phyloP scores from a whole-genome alignment of 1,284 basidiomycete genomes.

The Ustilago sp. region DNA sequence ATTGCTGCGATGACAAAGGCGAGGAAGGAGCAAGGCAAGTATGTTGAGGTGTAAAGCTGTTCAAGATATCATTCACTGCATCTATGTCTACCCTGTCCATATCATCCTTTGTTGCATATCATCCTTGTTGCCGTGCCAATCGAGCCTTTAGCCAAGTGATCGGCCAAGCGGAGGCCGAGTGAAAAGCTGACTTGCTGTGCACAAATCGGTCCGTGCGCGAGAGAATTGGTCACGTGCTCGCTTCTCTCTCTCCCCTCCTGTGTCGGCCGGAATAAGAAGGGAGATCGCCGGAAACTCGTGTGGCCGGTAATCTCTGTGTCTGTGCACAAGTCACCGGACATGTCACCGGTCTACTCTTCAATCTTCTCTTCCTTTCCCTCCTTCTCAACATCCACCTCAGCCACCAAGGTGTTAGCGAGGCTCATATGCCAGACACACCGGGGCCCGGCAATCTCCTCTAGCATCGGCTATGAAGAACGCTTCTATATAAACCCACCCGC shows the following conservation, averaged over 20 bases:
- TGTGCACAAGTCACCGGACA: constrained; percentile 17
- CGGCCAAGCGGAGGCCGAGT: no score
- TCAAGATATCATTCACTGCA: background rate
- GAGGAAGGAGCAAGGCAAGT: constrained; percentile 57
- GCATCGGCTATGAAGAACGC: background rate
- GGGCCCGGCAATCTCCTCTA: constrained; percentile 30
- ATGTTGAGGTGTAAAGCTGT: constrained; percentile 42
- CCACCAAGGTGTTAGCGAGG: background rate
- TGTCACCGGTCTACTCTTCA: constrained; percentile 36
- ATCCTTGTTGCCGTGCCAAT: background rate
- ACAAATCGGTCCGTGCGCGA: no score
- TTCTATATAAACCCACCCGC: constrained; percentile 26
- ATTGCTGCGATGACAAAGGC: constrained; percentile 68
- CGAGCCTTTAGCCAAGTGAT: no score
- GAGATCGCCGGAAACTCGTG: constrained; percentile 13
- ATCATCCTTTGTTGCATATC: background rate
- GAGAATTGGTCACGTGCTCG: background rate
- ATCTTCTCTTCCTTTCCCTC: background rate
- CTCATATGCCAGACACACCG: background rate
- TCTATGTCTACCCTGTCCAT: background rate
- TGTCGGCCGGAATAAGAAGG: background rate
- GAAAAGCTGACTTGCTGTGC: no score
- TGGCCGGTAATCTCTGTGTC: constrained; percentile 23
- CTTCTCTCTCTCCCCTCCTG: background rate
- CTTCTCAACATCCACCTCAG: background rate